Conservation (phyloP, 108 stramenopile genomes). For the Pseudonitzschia delicatissima region DNA sequence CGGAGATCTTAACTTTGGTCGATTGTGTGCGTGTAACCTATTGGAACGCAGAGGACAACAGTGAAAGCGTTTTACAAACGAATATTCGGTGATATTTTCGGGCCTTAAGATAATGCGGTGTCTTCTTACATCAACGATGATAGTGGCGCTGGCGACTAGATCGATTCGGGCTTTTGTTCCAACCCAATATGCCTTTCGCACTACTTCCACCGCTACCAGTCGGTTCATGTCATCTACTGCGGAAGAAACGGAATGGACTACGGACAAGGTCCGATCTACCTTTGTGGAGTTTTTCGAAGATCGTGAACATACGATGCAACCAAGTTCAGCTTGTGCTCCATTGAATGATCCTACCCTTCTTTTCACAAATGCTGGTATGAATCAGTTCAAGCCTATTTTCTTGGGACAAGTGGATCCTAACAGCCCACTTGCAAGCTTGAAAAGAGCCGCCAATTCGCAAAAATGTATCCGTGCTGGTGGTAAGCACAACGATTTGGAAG, state of each 20-base stretch:
- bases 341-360: slow-evolving; percentile 97
- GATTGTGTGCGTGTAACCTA: too few relatives aligned
- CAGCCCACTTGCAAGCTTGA: slow-evolving; percentile 64
- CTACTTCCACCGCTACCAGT: neutral
- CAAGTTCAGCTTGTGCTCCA: slow-evolving; percentile 89
- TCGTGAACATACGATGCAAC: slow-evolving; percentile 61
- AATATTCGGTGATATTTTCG: neutral
- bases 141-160: slow-evolving; percentile 7
- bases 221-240: neutral
- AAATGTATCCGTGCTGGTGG: slow-evolving; percentile 99
- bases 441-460: slow-evolving; percentile 91
- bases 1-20: too few relatives aligned
- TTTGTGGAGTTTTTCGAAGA: slow-evolving; percentile 92
- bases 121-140: slow-evolving; percentile 8
- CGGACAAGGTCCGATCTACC: slow-evolving; percentile 85
- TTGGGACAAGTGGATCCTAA: slow-evolving; percentile 88
- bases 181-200: neutral
- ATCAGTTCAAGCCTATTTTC: slow-evolving; percentile 99
- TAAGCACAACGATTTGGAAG: slow-evolving; percentile 99
- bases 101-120: slow-evolving; percentile 3
- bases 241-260: slow-evolving; percentile 79
- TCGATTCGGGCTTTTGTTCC: slow-evolving; percentile 8
- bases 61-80: neutral
- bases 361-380: slow-evolving; percentile 99
- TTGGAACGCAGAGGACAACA: neutral